phyloP scores from a whole-genome alignment of 2,329 filamentous ascomycete species.

The Cryphonectria naterciae region DNA sequence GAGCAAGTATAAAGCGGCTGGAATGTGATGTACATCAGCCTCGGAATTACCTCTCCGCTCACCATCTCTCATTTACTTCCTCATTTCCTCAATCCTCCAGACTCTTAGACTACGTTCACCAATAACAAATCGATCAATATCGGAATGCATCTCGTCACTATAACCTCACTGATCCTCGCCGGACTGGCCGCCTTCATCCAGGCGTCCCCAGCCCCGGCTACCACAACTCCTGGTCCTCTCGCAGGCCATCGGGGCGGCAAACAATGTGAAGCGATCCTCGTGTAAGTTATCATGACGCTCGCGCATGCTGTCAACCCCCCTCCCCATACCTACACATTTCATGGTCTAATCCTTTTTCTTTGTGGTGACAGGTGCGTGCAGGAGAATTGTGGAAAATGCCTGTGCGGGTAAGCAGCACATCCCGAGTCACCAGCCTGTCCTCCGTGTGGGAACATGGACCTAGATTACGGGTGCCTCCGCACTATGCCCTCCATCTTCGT shows the following conservation, averaged over 20 bases:
- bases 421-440: background rate
- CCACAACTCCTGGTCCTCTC: background rate
- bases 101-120: background rate
- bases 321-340: background rate
- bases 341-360: background rate
- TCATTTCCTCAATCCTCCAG: background rate
- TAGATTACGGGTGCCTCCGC: background rate
- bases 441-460: background rate
- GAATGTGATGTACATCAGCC: background rate
- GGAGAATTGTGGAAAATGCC: background rate
- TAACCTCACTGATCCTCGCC: background rate
- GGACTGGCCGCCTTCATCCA: background rate
- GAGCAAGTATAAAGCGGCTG: background rate
- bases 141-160: background rate
- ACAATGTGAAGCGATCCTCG: background rate
- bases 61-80: background rate
- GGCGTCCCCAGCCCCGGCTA: background rate
- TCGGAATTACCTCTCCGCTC: background rate
- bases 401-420: background rate
- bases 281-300: background rate
- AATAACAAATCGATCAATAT: background rate
- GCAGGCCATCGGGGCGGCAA: background rate
- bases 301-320: background rate
- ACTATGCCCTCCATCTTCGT: no score
- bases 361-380: background rate